Conservation (phyloP, 108 stramenopile genomes). For the Stephanodiscus minutulus region DNA sequence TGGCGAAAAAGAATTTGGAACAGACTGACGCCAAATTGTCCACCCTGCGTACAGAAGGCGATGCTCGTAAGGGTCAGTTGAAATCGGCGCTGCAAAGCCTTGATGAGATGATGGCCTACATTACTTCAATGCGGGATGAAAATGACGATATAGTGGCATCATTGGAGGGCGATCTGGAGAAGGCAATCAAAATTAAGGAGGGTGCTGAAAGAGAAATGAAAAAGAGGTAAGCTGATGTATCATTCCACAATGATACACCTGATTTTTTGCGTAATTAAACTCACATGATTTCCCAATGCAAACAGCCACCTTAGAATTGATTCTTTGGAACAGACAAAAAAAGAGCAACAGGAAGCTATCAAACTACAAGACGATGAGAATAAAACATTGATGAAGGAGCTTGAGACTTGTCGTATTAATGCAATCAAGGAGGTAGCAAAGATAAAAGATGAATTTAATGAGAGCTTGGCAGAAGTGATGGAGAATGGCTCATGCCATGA, state of each 20-base stretch:
- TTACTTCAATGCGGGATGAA: constrained; percentile 32
- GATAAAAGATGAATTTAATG: not conserved
- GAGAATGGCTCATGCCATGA: not conserved
- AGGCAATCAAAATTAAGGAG: constrained; percentile 7
- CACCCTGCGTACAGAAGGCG: constrained; percentile 11
- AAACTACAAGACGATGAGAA: constrained; percentile 16
- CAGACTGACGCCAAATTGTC: constrained; percentile 2
- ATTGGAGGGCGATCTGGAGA: constrained; percentile 29
- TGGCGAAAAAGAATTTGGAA: not conserved
- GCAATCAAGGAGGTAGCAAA: not conserved
- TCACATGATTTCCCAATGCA: not conserved
- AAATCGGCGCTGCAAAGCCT: constrained; percentile 31
- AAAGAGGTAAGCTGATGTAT: constrained; percentile 1
- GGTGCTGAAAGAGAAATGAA: constrained; percentile 11
- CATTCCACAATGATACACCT: not conserved
- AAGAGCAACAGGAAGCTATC: constrained; percentile 13
- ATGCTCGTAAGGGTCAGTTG: constrained; percentile 26
- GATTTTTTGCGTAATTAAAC: not conserved
- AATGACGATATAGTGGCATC: constrained; percentile 37
- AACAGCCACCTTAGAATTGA: constrained; percentile 11
- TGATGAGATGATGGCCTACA: constrained; percentile 52
- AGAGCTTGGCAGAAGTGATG: constrained; percentile 4
- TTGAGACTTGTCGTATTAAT: not conserved
- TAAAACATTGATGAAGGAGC: constrained; percentile 4
- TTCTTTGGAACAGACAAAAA: constrained; percentile 11